These are phyloP conservation scores for Entamoeba invadens DNA, from an alignment of 208 protist species.

Conservation along the genomic window DNA sequence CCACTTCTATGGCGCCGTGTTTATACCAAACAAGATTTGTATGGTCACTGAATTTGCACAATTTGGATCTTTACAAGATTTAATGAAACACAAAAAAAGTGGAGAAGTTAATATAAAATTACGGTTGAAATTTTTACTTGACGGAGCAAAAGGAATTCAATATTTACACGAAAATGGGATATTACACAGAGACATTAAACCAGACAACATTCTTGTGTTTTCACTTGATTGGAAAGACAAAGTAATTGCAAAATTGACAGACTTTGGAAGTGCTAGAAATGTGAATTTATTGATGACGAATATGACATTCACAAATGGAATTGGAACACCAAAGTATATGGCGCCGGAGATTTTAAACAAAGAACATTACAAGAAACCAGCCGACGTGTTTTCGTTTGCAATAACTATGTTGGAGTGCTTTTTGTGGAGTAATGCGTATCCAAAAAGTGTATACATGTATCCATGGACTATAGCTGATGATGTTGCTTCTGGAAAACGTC, in stretches of 20 bases:
- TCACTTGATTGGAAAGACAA: not conserved
- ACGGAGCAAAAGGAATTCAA: not conserved
- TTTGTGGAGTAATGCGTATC: slow-evolving; percentile 4
- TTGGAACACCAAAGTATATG: slow-evolving; percentile 29
- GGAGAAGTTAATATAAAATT: not conserved
- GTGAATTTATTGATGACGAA: not conserved
- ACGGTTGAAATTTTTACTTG: not conserved
- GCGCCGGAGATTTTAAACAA: slow-evolving; percentile 36
- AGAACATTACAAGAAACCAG: slow-evolving; percentile 26
- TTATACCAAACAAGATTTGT: slow-evolving; percentile 28
- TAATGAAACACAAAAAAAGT: not conserved
- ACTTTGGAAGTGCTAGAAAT: slow-evolving; percentile 7
- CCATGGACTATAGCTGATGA: not conserved
- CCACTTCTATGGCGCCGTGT: slow-evolving; percentile 42
- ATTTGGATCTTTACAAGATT: slow-evolving; percentile 18
- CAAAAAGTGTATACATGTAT: not conserved
- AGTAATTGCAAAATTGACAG: slow-evolving; percentile 7
- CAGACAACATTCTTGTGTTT: slow-evolving; percentile 5
- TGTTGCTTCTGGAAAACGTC: not conserved
- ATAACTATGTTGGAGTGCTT: slow-evolving; percentile 41
- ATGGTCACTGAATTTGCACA: slow-evolving; percentile 44
- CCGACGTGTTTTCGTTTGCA: slow-evolving; percentile 45
- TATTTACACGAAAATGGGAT: not conserved
- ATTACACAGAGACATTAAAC: slow-evolving; percentile 14
- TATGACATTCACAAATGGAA: not conserved